phyloP scores from a whole-genome alignment of 495 filamentous ascomycete species.

The Podospora didyma region DNA sequence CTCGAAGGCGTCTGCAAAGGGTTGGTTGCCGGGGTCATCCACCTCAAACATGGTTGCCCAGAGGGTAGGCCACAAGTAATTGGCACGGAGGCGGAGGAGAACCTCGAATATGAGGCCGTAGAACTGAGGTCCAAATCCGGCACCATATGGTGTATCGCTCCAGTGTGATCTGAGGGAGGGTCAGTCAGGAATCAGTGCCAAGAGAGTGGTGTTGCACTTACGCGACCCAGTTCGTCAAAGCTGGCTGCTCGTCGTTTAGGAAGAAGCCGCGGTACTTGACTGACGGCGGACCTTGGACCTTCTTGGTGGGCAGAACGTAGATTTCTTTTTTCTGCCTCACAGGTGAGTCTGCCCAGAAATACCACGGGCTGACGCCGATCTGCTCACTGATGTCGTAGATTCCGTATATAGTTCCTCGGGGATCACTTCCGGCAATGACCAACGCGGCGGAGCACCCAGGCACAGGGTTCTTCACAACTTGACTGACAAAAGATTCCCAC shows the following conservation, averaged over 20 bases:
- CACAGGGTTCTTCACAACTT: constrained; percentile 56
- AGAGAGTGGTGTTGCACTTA: constrained; percentile 10
- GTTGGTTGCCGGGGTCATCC: constrained; percentile 64
- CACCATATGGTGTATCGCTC: constrained; percentile 46
- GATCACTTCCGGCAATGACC: constrained; percentile 66
- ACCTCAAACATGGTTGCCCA: constrained; percentile 69
- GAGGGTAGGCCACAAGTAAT: constrained; percentile 71
- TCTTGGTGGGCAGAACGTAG: constrained; percentile 49
- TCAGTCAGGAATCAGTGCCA: not conserved
- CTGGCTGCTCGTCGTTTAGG: constrained; percentile 74
- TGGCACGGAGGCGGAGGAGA: constrained; percentile 63
- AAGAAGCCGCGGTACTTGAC: constrained; percentile 78
- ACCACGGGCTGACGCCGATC: constrained; percentile 74
- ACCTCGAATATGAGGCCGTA: constrained; percentile 70
- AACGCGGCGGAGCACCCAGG: constrained; percentile 55
- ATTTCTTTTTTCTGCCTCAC: constrained; percentile 49
- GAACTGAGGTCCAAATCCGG: constrained; percentile 59
- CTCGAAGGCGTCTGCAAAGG: constrained; percentile 65
- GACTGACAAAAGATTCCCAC: constrained; percentile 67
- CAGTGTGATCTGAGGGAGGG: constrained; percentile 21
- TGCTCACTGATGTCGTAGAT: constrained; percentile 72
- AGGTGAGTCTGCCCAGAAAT: constrained; percentile 70
- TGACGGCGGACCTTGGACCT: constrained; percentile 57
- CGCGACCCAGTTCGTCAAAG: constrained; percentile 65
- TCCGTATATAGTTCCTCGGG: constrained; percentile 67